Base-by-base conservation (phyloP, 768 basidiomycete genomes). In the Pulveroboletus sp. region DNA sequence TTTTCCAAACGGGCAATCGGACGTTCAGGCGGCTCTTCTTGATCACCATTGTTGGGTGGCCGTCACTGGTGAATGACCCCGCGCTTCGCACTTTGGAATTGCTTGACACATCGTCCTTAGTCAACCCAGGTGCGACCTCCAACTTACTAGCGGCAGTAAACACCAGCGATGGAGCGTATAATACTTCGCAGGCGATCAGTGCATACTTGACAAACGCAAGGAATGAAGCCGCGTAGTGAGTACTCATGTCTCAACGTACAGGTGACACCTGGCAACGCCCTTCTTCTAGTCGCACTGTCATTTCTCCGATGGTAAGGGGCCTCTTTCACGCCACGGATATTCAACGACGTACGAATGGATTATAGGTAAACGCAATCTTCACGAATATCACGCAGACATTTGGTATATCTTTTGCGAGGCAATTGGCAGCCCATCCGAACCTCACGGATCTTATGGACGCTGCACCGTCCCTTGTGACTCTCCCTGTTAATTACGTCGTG, bases 221-320 rank as follows among this genome's bases (percentile, higher is more conserved):
- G 27, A 83, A 76, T 42, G 82, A 83, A 54, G 79, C 77, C 52
- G 75, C 73, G 15, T 85, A 71, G 83, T 85, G 60, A 64, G 81
- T 17, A 41, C 52, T 26, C 32, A 36, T 7, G 10, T n/a, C 6
- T 43, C 11, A 26, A 18, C 10, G 8, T 32, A 7, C 24, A 31
- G 11, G 18, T 40, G 18, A 56, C 32, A 8, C 28, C 3, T 24
- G 27, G 15, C 59, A 33, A 60, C 17, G 7, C n/a, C 24, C 21
- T 21, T 21, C 12, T 45, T 45, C 26, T 14, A 70, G 63, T 26
- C 62, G 62, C 31, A 52, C 3, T 18, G 11, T 43, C 28, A 59
- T 65, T 37, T 45, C 50, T 30, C 46, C 47, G 27, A 52, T 49
- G 51, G 54, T 51, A 41, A 15, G 46, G 10, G 14, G 36, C 24